A percentile compares a stretch with the other conserved stretches of the same genome.
phyloP scores from a whole-genome alignment of 805 yeast species.

The Isabelozyma heimii region DNA sequence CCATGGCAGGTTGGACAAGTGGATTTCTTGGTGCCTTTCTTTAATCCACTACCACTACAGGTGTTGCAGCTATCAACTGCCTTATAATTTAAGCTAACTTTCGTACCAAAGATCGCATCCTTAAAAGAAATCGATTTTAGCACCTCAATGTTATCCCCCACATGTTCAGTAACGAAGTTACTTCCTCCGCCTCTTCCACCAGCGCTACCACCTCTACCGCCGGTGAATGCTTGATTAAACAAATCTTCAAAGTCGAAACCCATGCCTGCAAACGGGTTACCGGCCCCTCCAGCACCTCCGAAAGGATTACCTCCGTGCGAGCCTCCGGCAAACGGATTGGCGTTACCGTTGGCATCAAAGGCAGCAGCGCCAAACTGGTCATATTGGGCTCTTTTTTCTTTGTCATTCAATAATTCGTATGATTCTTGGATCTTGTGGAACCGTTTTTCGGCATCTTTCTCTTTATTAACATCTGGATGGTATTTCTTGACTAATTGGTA shows the following conservation, averaged over 20 bases:
- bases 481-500: conserved; percentile 88
- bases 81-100: conserved; percentile 62
- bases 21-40: conserved; percentile 65
- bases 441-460: conserved; percentile 77
- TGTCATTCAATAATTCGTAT: conserved; percentile 85
- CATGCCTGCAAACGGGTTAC: conserved; percentile 56
- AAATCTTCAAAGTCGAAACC: conserved; percentile 46
- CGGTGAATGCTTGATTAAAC: conserved; percentile 50
- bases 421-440: conserved; percentile 94
- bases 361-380: conserved; percentile 92
- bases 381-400: conserved; percentile 79
- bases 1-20: conserved; percentile 92
- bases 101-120: conserved; percentile 82
- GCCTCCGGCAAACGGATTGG: conserved; percentile 47
- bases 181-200: conserved; percentile 41
- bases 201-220: conserved; percentile 36
- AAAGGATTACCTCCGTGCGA: conserved; percentile 44
- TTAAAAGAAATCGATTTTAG: conserved; percentile 72
- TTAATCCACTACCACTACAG: conserved; percentile 85
- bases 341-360: conserved; percentile 59
- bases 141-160: conserved; percentile 87
- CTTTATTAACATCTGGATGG: conserved; percentile 97
- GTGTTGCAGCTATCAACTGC: conserved; percentile 74
- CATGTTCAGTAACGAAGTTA: conserved; percentile 67
- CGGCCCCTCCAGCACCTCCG: conserved; percentile 27